Conservation (phyloP, 352 stramenopile genomes). For the Globisporangium uncinulatum region DNA sequence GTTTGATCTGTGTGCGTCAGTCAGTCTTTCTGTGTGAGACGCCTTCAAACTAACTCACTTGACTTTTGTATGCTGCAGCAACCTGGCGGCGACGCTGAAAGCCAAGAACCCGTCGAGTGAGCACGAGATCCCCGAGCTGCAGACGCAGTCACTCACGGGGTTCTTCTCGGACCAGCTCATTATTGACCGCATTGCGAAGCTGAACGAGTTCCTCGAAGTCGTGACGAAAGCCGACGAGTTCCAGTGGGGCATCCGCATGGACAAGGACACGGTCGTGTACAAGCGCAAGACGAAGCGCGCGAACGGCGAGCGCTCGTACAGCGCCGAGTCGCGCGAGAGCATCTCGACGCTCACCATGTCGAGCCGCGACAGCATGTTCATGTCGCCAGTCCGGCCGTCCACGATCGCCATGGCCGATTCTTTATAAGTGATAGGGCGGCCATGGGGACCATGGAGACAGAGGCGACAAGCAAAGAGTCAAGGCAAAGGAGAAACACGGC, state of each 20-base stretch:
- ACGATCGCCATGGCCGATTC: constrained; percentile 55
- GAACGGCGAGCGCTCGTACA: constrained; percentile 54
- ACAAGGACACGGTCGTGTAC: constrained; percentile 70
- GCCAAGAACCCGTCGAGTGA: constrained; percentile 69
- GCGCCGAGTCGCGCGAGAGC: constrained; percentile 31
- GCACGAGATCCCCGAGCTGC: constrained; percentile 67
- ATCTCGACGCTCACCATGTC: constrained; percentile 50
- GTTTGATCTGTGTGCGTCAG: background rate
- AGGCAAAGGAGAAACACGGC: background rate
- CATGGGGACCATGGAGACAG: too few relatives aligned
- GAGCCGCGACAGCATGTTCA: constrained; percentile 76
- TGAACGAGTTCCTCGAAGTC: constrained; percentile 76
- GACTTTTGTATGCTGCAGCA: constrained; percentile 13
- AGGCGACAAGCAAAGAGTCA: background rate
- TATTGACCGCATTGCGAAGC: constrained; percentile 58
- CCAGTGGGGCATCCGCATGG: constrained; percentile 70
- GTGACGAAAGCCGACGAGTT: constrained; percentile 67
- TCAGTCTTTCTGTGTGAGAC: too few relatives aligned
- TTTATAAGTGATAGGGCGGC: constrained; percentile 12
- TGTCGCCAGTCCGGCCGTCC: constrained; percentile 52
- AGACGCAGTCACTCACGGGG: constrained; percentile 66
- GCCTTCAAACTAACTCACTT: too few relatives aligned
- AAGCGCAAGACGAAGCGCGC: constrained; percentile 51
- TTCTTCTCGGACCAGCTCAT: constrained; percentile 75
- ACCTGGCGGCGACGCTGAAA: constrained; percentile 58